Conservation (phyloP, 371 early-diverging fungal genomes). For the Lichtheimia ornata region DNA sequence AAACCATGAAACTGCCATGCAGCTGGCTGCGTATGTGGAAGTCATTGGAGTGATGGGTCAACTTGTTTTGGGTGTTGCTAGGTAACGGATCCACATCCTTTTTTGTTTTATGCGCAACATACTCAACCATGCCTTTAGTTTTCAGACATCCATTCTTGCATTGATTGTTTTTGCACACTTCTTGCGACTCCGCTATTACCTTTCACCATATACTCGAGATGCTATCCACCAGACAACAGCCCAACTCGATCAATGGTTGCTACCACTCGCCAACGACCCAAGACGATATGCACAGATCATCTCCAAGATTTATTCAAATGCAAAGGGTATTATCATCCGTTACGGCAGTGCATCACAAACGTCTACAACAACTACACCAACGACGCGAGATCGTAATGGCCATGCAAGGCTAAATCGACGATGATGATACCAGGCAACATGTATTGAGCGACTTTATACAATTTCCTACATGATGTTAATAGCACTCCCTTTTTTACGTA, state of each 20-base stretch:
- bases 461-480: too few relatives aligned
- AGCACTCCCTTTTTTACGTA: too few relatives aligned
- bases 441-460: too few relatives aligned
- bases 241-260: slow-evolving; percentile 52
- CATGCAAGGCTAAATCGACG: too few relatives aligned
- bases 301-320: slow-evolving; percentile 49
- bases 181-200: slow-evolving; percentile 76
- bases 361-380: not conserved
- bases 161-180: slow-evolving; percentile 82
- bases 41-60: slow-evolving; percentile 73
- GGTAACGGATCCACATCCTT: slow-evolving; percentile 34
- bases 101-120: too few relatives aligned
- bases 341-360: slow-evolving; percentile 42
- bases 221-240: slow-evolving; percentile 55
- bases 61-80: slow-evolving; percentile 61
- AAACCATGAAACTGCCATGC: slow-evolving; percentile 71
- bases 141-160: slow-evolving; percentile 74
- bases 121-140: slow-evolving; percentile 21
- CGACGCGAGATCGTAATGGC: not conserved
- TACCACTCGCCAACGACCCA: slow-evolving; percentile 49
- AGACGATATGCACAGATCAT: slow-evolving; percentile 28
- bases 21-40: slow-evolving; percentile 77
- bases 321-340: slow-evolving; percentile 51
- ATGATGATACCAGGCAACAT: too few relatives aligned
- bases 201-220: slow-evolving; percentile 64